A percentile compares a stretch with the other conserved stretches of the same genome.
Conservation (phyloP, 805 yeast genomes). For the Cephaloascus albidus region DNA sequence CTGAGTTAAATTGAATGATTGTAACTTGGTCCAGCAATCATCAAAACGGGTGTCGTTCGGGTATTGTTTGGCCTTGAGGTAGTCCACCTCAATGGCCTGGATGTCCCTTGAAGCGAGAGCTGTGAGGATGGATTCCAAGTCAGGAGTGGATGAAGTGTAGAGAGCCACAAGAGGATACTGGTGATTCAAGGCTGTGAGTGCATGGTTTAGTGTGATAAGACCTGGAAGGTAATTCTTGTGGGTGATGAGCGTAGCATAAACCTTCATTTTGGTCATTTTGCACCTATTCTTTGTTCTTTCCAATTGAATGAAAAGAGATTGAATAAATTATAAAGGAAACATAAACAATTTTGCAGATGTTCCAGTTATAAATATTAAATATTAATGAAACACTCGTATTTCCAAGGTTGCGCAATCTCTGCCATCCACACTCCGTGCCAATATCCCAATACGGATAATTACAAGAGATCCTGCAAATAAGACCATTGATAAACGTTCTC, state of each 20-base stretch:
- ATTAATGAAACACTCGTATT: too few species aligned
- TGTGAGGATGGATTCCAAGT: slow-evolving; percentile 29
- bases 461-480: too few species aligned
- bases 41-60: slow-evolving; percentile 42
- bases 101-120: slow-evolving; percentile 30
- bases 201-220: slow-evolving; percentile 37
- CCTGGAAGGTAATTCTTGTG: slow-evolving; percentile 42
- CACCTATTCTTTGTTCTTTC: too few species aligned
- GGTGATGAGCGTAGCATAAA: slow-evolving; percentile 52
- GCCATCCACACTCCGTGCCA: too few species aligned
- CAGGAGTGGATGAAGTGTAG: slow-evolving; percentile 31
- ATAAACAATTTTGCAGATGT: too few species aligned
- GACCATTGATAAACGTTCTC: too few species aligned
- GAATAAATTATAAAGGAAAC: too few species aligned
- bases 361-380: too few species aligned
- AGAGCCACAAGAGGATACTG: slow-evolving; percentile 43
- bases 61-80: slow-evolving; percentile 33
- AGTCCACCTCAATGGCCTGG: slow-evolving; percentile 27
- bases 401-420: too few species aligned
- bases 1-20: slow-evolving; percentile 40
- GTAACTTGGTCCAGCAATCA: slow-evolving; percentile 56
- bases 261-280: slow-evolving; percentile 7
- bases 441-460: too few species aligned
- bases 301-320: too few species aligned
- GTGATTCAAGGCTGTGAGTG: slow-evolving; percentile 31